Percentiles rank a stretch among this genome's conserved stretches.
Evolutionary conservation across 2,329 filamentous ascomycete species (phyloP).

Genomic region (Sarocladiaceae sp.): DNA sequence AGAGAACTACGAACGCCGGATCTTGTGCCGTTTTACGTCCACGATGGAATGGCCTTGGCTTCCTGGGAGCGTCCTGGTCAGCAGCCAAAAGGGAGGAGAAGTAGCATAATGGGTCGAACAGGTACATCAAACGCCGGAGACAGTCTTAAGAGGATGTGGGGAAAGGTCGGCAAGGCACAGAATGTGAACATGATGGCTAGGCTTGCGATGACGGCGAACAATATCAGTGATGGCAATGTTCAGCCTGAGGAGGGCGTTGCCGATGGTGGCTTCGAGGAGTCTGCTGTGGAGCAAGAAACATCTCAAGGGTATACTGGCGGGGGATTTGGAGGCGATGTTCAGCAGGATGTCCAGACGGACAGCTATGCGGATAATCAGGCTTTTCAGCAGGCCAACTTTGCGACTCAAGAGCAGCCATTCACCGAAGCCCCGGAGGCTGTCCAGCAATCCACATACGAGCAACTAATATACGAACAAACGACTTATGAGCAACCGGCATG

Average conservation of each 20-base stretch:
- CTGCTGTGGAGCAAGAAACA: not conserved
- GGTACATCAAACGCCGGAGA: not conserved
- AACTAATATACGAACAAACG: not conserved
- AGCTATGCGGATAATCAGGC: not conserved
- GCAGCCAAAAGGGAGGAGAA: constrained; percentile 14
- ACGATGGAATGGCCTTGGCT: constrained; percentile 19
- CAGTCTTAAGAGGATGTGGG: constrained; percentile 16
- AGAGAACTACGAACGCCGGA: constrained; percentile 21
- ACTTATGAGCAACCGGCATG: not conserved
- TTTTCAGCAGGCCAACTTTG: constrained; percentile 3
- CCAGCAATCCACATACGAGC: constrained; percentile 3
- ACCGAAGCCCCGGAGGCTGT: not conserved
- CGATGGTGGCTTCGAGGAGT: constrained; percentile 1
- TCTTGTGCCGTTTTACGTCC: constrained; percentile 19
- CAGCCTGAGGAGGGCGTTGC: constrained; percentile 11
- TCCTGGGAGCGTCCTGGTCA: constrained; percentile 23
- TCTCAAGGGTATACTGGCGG: not conserved
- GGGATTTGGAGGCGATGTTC: not conserved
- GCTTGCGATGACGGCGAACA: not conserved
- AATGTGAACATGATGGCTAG: constrained; percentile 18
- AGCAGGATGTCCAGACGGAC: not conserved
- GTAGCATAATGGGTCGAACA: not conserved
- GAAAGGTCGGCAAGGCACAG: constrained; percentile 20
- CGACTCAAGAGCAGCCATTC: not conserved
- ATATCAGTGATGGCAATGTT: constrained; percentile 12